These are phyloP conservation scores for Voacanga thouarsii DNA, from an alignment of 257 asterid genomes.

Conservation along the genomic window DNA sequence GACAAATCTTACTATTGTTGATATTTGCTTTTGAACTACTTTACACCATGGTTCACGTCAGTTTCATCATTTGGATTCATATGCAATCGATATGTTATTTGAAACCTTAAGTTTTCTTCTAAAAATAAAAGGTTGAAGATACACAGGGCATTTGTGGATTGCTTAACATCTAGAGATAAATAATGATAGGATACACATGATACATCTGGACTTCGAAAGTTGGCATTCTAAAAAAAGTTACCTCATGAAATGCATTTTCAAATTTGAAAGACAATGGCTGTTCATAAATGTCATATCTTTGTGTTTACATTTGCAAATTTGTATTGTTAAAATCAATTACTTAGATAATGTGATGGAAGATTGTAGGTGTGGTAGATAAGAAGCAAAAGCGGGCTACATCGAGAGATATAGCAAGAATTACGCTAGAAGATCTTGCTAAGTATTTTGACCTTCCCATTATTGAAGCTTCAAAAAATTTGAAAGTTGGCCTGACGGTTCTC, in stretches of 20 bases:
- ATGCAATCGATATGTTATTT: background rate
- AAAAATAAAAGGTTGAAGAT: background rate
- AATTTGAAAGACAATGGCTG: background rate
- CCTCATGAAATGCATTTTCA: background rate
- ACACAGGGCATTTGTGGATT: background rate
- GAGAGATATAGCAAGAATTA: slow-evolving; percentile 28
- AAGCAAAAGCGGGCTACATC: slow-evolving; percentile 29
- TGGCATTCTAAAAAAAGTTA: background rate
- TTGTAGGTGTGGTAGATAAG: slow-evolving; percentile 18
- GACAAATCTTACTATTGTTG: background rate
- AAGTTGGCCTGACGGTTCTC: slow-evolving; percentile 34
- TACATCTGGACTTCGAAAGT: background rate
- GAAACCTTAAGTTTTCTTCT: background rate
- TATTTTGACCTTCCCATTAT: slow-evolving; percentile 33
- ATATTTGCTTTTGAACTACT: background rate
- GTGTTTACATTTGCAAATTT: background rate
- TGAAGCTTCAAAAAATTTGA: slow-evolving; percentile 29
- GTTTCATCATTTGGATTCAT: background rate
- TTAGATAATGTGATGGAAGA: slow-evolving; percentile 8
- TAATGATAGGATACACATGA: background rate
- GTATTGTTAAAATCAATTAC: background rate
- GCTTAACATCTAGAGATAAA: background rate
- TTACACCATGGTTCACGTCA: background rate
- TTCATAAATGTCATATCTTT: background rate
- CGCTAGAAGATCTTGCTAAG: slow-evolving; percentile 32